Percentiles rank a stretch among this genome's conserved stretches.
Evolutionary conservation across 2,329 filamentous ascomycete genomes (phyloP).

Genomic region (Remersonia thermophila): DNA sequence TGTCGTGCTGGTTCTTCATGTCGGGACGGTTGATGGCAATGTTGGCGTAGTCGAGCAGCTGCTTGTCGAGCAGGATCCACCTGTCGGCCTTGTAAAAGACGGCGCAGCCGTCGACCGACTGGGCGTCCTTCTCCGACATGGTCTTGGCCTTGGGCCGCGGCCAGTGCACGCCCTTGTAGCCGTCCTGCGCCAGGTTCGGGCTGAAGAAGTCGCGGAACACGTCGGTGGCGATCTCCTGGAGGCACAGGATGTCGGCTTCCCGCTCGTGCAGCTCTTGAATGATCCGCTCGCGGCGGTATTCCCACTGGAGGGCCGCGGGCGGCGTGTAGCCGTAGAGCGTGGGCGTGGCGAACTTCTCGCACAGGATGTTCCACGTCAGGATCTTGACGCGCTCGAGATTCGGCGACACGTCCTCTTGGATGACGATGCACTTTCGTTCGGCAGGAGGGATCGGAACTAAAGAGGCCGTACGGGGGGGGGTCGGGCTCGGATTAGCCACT

Average conservation of each 20-base stretch:
- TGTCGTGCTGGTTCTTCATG: slow-evolving; percentile 94
- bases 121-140: slow-evolving; percentile 80
- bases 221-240: slow-evolving; percentile 88
- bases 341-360: slow-evolving; percentile 81
- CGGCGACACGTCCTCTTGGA: slow-evolving; percentile 52
- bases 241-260: slow-evolving; percentile 77
- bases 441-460: slow-evolving; percentile 65
- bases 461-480: slow-evolving; percentile 15
- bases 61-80: slow-evolving; percentile 87
- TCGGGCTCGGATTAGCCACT: too few relatives aligned
- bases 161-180: slow-evolving; percentile 91
- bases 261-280: slow-evolving; percentile 67
- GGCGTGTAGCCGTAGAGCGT: slow-evolving; percentile 85
- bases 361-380: slow-evolving; percentile 90
- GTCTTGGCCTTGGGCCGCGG: slow-evolving; percentile 82
- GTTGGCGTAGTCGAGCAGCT: slow-evolving; percentile 81
- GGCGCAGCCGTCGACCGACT: slow-evolving; percentile 87
- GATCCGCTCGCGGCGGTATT: slow-evolving; percentile 72
- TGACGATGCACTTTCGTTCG: slow-evolving; percentile 65
- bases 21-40: slow-evolving; percentile 90
- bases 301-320: slow-evolving; percentile 70
- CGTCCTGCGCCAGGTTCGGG: slow-evolving; percentile 70
- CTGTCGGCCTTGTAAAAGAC: slow-evolving; percentile 95
- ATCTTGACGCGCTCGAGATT: slow-evolving; percentile 64
- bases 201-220: slow-evolving; percentile 87